These are phyloP conservation scores for Trichoderma virens DNA, from an alignment of 495 filamentous ascomycete species.

Conservation along the genomic window DNA sequence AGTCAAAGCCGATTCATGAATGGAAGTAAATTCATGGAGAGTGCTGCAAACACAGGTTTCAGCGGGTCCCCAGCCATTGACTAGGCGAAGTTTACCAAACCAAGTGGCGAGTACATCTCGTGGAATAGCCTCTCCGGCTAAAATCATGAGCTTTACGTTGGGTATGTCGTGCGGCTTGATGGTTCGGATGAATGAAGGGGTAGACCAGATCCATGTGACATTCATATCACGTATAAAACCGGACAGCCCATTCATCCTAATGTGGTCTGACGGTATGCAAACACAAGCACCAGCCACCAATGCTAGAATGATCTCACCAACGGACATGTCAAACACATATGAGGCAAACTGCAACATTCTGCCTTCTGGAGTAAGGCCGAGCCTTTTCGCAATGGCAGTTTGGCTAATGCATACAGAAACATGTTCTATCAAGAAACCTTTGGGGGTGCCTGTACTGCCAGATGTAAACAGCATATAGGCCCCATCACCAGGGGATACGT, in stretches of 20 bases:
- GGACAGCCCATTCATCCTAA: background rate
- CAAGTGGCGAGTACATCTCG: constrained; percentile 7
- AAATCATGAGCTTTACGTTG: constrained; percentile 13
- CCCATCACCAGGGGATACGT: background rate
- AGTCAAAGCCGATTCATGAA: constrained; percentile 12
- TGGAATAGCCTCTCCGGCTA: constrained; percentile 19
- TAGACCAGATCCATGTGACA: constrained; percentile 12
- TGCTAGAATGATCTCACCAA: constrained; percentile 1
- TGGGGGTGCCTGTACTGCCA: constrained; percentile 14
- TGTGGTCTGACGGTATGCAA: constrained; percentile 3
- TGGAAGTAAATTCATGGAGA: constrained; percentile 23
- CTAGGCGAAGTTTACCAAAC: constrained; percentile 16
- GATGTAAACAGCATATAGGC: constrained; percentile 44
- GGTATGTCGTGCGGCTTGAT: constrained; percentile 17
- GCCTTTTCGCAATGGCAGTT: constrained; percentile 21
- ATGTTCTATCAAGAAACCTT: constrained; percentile 43
- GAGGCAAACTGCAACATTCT: constrained; percentile 47
- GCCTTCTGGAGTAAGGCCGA: constrained; percentile 28
- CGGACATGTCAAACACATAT: constrained; percentile 24
- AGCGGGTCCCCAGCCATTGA: constrained; percentile 49
- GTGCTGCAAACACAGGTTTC: constrained; percentile 24
- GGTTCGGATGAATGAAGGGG: constrained; percentile 10
- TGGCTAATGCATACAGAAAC: constrained; percentile 28
- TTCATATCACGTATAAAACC: constrained; percentile 15
- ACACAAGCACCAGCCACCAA: background rate